A percentile compares a stretch with the other conserved stretches of the same genome.
Conservation (phyloP, 805 yeast genomes). For the Komagataella pastoris region DNA sequence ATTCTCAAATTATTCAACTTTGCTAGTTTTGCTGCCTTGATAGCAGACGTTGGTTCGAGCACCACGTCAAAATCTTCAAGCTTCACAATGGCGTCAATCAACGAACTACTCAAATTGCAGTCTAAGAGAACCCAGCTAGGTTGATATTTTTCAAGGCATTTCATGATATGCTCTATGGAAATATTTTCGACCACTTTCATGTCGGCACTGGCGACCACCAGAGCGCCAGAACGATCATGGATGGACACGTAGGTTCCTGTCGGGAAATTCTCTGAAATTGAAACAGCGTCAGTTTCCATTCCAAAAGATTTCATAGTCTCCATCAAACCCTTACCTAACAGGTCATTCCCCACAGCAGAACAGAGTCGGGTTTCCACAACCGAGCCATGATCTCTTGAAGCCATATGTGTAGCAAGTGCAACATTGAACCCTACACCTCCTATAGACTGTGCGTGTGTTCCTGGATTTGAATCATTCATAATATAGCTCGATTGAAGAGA, state of each 20-base stretch:
- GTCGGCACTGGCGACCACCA: slow-evolving; percentile 72
- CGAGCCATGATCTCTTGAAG: slow-evolving; percentile 7
- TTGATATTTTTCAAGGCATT: slow-evolving; percentile 22
- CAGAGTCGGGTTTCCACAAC: slow-evolving; percentile 27
- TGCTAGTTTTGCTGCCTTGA: slow-evolving; percentile 42
- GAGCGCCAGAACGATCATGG: slow-evolving; percentile 46
- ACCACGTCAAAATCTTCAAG: slow-evolving; percentile 20
- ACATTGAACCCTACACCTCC: slow-evolving; percentile 87
- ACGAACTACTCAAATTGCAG: slow-evolving; percentile 43
- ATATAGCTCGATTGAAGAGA: slow-evolving; percentile 16
- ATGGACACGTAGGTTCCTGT: slow-evolving; percentile 70
- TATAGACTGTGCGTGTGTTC: slow-evolving; percentile 35
- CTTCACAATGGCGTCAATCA: slow-evolving; percentile 23
- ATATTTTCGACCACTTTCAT: slow-evolving; percentile 56
- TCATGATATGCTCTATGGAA: slow-evolving; percentile 25
- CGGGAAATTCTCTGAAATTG: slow-evolving; percentile 10
- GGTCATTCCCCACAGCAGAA: slow-evolving; percentile 50
- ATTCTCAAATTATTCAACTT: slow-evolving; percentile 20
- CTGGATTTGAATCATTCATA: slow-evolving; percentile 63
- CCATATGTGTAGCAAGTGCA: slow-evolving; percentile 43
- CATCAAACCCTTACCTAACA: slow-evolving; percentile 30
- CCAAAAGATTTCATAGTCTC: slow-evolving; percentile 13
- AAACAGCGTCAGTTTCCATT: slow-evolving; percentile 26
- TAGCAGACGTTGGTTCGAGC: slow-evolving; percentile 68
- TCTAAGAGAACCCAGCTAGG: slow-evolving; percentile 51